Conservation (phyloP, 2,329 filamentous ascomycete species). For the Stagonosporopsis cucurbitacearum region DNA sequence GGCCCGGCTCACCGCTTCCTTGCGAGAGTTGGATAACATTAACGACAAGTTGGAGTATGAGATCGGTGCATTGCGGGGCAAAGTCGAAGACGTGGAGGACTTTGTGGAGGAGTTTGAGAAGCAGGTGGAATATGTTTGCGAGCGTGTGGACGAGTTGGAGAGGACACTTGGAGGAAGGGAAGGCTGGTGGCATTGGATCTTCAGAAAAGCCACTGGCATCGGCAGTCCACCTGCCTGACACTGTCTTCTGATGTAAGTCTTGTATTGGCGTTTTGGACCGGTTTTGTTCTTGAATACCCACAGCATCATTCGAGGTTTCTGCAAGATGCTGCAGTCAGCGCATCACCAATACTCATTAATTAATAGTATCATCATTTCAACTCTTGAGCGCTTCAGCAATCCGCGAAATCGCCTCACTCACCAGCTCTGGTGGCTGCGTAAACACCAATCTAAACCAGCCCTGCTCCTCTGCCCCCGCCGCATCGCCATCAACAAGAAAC, state of each 20-base stretch:
- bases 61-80: slow-evolving; percentile 77
- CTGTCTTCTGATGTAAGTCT: background rate
- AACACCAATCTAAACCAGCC: slow-evolving; percentile 65
- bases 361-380: background rate
- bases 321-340: background rate
- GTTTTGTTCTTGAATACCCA: slow-evolving; percentile 7
- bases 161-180: slow-evolving; percentile 58
- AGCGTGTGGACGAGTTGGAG: slow-evolving; percentile 58
- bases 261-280: background rate
- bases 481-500: slow-evolving; percentile 58
- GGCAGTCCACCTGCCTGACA: slow-evolving; percentile 19
- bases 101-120: slow-evolving; percentile 79
- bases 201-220: slow-evolving; percentile 38
- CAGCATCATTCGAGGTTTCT: background rate
- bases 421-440: slow-evolving; percentile 14
- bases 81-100: slow-evolving; percentile 86
- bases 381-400: background rate
- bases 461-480: slow-evolving; percentile 52
- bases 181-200: slow-evolving; percentile 45
- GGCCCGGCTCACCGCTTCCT: slow-evolving; percentile 69
- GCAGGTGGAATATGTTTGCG: slow-evolving; percentile 59
- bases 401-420: slow-evolving; percentile 1
- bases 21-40: slow-evolving; percentile 80
- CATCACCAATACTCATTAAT: background rate
- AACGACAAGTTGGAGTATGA: slow-evolving; percentile 92